phyloP scores from a whole-genome alignment of 2,329 filamentous ascomycete genomes.

The Diaporthe vexans region DNA sequence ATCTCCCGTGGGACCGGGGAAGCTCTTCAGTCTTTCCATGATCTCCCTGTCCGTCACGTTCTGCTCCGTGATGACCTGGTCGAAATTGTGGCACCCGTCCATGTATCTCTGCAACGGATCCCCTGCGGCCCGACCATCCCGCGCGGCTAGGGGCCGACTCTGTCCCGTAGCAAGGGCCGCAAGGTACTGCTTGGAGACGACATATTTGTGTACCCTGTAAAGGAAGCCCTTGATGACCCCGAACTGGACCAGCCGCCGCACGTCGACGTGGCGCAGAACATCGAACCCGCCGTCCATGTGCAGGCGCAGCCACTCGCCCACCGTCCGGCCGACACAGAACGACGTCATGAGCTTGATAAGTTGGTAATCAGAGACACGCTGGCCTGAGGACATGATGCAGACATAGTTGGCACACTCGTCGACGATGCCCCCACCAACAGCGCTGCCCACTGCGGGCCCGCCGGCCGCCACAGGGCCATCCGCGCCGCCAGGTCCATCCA shows the following conservation, averaged over 20 bases:
- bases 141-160: constrained; percentile 51
- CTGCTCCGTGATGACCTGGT: constrained; percentile 85
- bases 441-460: neutral
- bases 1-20: constrained; percentile 64
- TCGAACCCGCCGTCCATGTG: constrained; percentile 77
- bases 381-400: constrained; percentile 58
- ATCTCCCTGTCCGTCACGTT: constrained; percentile 79
- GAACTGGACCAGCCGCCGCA: constrained; percentile 93
- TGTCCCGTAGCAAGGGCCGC: constrained; percentile 68
- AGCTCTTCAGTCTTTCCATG: constrained; percentile 74
- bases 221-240: constrained; percentile 95
- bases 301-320: constrained; percentile 87
- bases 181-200: constrained; percentile 76
- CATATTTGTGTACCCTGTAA: constrained; percentile 93
- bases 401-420: constrained; percentile 92
- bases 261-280: constrained; percentile 82
- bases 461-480: constrained; percentile 58
- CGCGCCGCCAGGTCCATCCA: constrained; percentile 48
- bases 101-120: constrained; percentile 76
- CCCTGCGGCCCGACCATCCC: constrained; percentile 49
- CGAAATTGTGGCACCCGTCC: constrained; percentile 82
- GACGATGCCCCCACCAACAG: constrained; percentile 57
- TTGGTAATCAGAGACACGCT: constrained; percentile 68
- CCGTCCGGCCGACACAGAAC: constrained; percentile 85
- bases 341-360: constrained; percentile 88